Conservation (phyloP, 179 eudicot genomes). For the Silene noctiflora region DNA sequence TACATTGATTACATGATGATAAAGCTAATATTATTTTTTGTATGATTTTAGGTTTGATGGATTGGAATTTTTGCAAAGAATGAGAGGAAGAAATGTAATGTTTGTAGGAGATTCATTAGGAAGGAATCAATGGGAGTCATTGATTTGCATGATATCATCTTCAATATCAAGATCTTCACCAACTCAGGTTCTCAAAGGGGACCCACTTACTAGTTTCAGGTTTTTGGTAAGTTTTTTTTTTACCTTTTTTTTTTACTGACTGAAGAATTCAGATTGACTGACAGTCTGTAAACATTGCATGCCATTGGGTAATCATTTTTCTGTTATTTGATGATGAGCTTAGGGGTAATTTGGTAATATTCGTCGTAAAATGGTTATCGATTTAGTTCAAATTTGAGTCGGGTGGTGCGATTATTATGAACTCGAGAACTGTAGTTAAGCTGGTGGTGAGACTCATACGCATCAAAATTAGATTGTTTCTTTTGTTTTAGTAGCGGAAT, state of each 20-base stretch:
- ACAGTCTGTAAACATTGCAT: slow-evolving; percentile 9
- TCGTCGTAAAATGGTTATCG: background rate
- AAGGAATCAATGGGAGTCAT: slow-evolving; percentile 93
- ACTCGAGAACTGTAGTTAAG: background rate
- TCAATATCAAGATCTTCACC: slow-evolving; percentile 46
- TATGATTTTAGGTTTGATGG: slow-evolving; percentile 59
- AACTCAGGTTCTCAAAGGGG: slow-evolving; percentile 50
- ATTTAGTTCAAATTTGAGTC: slow-evolving; percentile 2
- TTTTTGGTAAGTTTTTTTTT: slow-evolving; percentile 45
- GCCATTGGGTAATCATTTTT: slow-evolving; percentile 3
- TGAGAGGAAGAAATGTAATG: slow-evolving; percentile 80
- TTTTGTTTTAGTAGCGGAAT: no score
- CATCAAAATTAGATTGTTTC: no score
- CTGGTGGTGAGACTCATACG: no score
- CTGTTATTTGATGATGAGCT: no score
- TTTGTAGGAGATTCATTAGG: slow-evolving; percentile 91
- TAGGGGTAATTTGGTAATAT: background rate
- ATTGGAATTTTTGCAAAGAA: slow-evolving; percentile 47
- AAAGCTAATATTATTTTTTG: background rate
- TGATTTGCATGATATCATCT: slow-evolving; percentile 77
- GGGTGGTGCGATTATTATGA: background rate
- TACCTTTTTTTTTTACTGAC: background rate
- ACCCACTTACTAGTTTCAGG: slow-evolving; percentile 60
- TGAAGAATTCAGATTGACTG: slow-evolving; percentile 6
- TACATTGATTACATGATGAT: no score